Percentiles rank a stretch among this genome's conserved stretches.
phyloP scores from a whole-genome alignment of 768 basidiomycete species.

The Lentinula raphanica region DNA sequence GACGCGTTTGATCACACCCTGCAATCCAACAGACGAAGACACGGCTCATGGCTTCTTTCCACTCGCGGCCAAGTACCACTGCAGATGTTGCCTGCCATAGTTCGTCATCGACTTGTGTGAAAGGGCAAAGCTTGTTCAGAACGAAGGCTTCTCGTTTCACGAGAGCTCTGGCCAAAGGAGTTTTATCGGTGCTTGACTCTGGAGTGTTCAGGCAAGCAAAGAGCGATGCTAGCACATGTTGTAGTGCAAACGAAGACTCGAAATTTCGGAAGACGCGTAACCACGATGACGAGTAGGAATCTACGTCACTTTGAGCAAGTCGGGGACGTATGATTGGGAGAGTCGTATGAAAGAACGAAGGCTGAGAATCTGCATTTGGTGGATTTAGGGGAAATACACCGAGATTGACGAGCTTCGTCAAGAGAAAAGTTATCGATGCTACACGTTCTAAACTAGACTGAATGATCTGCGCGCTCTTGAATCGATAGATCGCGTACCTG shows the following conservation, averaged over 20 bases:
- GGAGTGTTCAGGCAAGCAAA: slow-evolving; percentile 40
- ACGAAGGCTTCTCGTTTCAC: slow-evolving; percentile 60
- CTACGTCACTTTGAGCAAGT: slow-evolving; percentile 20
- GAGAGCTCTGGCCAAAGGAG: slow-evolving; percentile 29
- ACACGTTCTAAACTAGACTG: slow-evolving; percentile 27
- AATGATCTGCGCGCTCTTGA: slow-evolving; percentile 6
- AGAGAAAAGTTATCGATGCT: slow-evolving; percentile 44
- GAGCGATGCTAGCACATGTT: slow-evolving; percentile 55
- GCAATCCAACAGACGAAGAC: slow-evolving; percentile 70
- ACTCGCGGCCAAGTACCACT: slow-evolving; percentile 50
- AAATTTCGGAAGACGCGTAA: slow-evolving; percentile 37
- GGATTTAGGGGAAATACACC: slow-evolving; percentile 56
- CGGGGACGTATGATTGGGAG: slow-evolving; percentile 44
- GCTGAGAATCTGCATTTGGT: slow-evolving; percentile 51
- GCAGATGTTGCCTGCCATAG: slow-evolving; percentile 46
- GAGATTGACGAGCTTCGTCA: slow-evolving; percentile 62
- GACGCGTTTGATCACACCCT: slow-evolving; percentile 26
- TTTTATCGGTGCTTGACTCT: slow-evolving; percentile 25
- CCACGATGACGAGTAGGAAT: slow-evolving; percentile 49
- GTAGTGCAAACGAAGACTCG: slow-evolving; percentile 47
- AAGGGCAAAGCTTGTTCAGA: slow-evolving; percentile 44
- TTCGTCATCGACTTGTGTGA: slow-evolving; percentile 38
- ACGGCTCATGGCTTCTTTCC: slow-evolving; percentile 54
- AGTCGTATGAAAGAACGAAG: slow-evolving; percentile 61
- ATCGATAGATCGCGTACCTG: slow-evolving; percentile 34